phyloP scores from a whole-genome alignment of 768 basidiomycete species.

The Lactarius hengduanensis region DNA sequence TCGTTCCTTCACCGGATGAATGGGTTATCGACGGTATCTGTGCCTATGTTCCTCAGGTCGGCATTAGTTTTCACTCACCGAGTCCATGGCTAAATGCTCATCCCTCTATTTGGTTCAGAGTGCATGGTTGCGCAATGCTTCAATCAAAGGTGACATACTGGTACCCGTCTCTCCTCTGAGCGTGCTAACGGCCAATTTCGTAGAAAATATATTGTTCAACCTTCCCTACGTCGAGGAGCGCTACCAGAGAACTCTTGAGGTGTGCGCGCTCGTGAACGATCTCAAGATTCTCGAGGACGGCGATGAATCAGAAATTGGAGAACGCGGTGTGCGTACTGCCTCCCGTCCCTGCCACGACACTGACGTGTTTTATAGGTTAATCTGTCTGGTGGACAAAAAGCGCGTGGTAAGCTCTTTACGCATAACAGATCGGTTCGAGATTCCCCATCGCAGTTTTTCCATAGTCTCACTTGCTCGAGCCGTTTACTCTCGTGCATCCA shows the following conservation, averaged over 20 bases:
- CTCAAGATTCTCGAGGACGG: slow-evolving; percentile 84
- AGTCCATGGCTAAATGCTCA: slow-evolving; percentile 11
- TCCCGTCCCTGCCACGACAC: neutral
- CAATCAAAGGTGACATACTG: slow-evolving; percentile 48
- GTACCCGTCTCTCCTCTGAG: neutral
- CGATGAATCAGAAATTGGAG: slow-evolving; percentile 84
- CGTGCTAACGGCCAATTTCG: slow-evolving; percentile 6
- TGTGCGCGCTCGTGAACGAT: slow-evolving; percentile 70
- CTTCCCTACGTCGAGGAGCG: slow-evolving; percentile 70
- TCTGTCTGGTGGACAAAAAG: slow-evolving; percentile 54
- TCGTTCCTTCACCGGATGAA: slow-evolving; percentile 46
- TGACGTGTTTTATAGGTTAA: slow-evolving; percentile 38
- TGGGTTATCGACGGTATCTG: slow-evolving; percentile 81
- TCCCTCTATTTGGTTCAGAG: slow-evolving; percentile 30
- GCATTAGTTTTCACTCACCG: slow-evolving; percentile 31
- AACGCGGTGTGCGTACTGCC: slow-evolving; percentile 59
- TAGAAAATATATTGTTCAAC: slow-evolving; percentile 77
- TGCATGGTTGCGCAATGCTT: slow-evolving; percentile 74
- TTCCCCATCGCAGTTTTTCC: slow-evolving; percentile 11
- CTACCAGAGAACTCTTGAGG: slow-evolving; percentile 76
- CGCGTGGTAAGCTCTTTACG: slow-evolving; percentile 42
- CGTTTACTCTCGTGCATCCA: slow-evolving; percentile 83
- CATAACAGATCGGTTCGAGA: neutral
- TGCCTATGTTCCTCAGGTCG: slow-evolving; percentile 85
- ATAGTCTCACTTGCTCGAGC: slow-evolving; percentile 77